Conservation (phyloP, 768 basidiomycete genomes). For the Lactarius indigo region DNA sequence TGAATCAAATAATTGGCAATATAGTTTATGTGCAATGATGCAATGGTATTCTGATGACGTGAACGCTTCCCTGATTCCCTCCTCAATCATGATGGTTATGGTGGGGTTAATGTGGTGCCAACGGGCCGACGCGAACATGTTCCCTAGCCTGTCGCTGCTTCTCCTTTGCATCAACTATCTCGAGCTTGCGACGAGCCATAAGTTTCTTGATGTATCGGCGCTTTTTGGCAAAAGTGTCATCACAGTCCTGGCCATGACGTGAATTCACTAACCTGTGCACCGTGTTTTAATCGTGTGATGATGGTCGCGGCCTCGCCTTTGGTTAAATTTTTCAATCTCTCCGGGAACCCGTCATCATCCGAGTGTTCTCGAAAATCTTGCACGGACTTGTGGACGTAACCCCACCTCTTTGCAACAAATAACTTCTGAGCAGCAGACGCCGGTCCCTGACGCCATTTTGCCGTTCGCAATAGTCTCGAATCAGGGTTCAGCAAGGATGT, state of each 20-base stretch:
- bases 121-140: constrained; percentile 59
- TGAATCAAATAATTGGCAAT: constrained; percentile 13
- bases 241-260: not conserved
- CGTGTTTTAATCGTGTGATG: constrained; percentile 73
- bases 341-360: constrained; percentile 28
- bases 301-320: constrained; percentile 81
- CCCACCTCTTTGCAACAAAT: constrained; percentile 53
- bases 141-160: constrained; percentile 47
- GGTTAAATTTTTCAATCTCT: constrained; percentile 46
- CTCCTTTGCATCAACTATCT: constrained; percentile 45
- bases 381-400: constrained; percentile 28
- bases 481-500: constrained; percentile 5
- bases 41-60: not conserved
- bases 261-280: constrained; percentile 52
- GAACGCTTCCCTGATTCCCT: not conserved
- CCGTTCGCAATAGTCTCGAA: constrained; percentile 55
- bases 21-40: not conserved
- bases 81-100: not conserved
- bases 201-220: constrained; percentile 53
- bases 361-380: constrained; percentile 25
- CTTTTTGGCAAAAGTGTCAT: constrained; percentile 34
- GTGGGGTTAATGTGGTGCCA: constrained; percentile 26
- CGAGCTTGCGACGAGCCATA: constrained; percentile 39
- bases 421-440: constrained; percentile 61
- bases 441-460: constrained; percentile 60